Conservation (phyloP, 2,329 filamentous ascomycete genomes). For the Monilinia laxa region DNA sequence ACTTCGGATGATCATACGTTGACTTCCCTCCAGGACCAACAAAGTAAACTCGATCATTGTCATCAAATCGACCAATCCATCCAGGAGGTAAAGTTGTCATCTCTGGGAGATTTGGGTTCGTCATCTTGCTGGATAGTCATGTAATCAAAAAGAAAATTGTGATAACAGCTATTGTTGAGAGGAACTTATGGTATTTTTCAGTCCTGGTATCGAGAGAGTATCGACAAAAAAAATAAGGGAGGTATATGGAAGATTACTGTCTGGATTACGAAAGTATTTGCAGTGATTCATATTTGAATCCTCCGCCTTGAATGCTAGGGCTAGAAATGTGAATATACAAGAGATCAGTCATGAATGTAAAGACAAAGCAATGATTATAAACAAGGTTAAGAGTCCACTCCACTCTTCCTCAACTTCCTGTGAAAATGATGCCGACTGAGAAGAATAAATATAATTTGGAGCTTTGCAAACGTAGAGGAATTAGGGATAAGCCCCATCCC, state of each 20-base stretch:
- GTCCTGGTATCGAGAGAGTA: background rate
- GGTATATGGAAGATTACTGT: background rate
- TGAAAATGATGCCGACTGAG: constrained; percentile 7
- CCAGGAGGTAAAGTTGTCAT: constrained; percentile 9
- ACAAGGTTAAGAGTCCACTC: background rate
- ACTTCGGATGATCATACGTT: constrained; percentile 22
- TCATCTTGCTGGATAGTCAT: background rate
- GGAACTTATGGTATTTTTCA: background rate
- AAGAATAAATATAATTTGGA: constrained; percentile 8
- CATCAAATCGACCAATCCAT: constrained; percentile 16
- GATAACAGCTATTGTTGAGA: background rate
- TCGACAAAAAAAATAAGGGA: background rate
- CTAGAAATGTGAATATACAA: constrained; percentile 1
- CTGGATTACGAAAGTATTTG: background rate
- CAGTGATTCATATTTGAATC: constrained; percentile 4
- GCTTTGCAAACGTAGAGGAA: constrained; percentile 20
- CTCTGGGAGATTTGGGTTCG: constrained; percentile 12
- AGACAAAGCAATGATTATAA: background rate
- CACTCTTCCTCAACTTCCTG: background rate
- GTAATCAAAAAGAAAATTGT: background rate
- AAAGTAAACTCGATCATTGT: constrained; percentile 20
- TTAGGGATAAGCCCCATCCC: background rate
- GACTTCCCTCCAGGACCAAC: background rate
- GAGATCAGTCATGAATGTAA: background rate
- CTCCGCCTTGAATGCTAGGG: background rate